phyloP scores from a whole-genome alignment of 208 protist species.

The Herpetomonas tarakana region DNA sequence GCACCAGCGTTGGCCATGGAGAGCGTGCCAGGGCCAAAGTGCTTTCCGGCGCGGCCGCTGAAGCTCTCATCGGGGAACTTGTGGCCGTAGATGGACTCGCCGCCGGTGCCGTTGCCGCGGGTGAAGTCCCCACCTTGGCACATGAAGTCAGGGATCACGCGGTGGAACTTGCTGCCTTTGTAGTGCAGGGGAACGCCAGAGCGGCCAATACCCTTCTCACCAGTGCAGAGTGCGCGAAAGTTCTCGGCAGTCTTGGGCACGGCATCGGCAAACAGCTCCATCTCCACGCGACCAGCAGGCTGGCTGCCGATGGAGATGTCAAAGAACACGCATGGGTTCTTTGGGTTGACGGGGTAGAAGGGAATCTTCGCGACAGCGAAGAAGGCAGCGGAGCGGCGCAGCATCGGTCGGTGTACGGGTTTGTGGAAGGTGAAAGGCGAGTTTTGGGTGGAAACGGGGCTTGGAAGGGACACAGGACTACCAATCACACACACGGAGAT shows the following conservation, averaged over 20 bases:
- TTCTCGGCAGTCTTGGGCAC: constrained; percentile 96
- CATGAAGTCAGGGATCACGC: constrained; percentile 94
- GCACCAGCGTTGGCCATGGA: constrained; percentile 78
- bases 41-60: constrained; percentile 69
- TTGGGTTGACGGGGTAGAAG: constrained; percentile 75
- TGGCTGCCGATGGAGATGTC: constrained; percentile 91
- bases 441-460: too few relatives aligned
- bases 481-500: too few relatives aligned
- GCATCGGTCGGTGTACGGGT: constrained; percentile 33
- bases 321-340: constrained; percentile 89
- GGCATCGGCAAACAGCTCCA: constrained; percentile 89
- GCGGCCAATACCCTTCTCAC: constrained; percentile 84
- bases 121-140: constrained; percentile 97
- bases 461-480: too few relatives aligned
- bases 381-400: constrained; percentile 29
- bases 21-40: constrained; percentile 66
- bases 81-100: constrained; percentile 91
- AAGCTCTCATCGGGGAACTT: constrained; percentile 95
- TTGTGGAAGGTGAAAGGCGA: too few relatives aligned
- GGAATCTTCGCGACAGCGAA: constrained; percentile 60
- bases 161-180: constrained; percentile 96
- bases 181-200: constrained; percentile 92
- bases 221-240: constrained; percentile 92
- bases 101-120: constrained; percentile 88
- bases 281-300: constrained; percentile 83